Conservation (phyloP, 2,329 filamentous ascomycete genomes). For the Ceratocystis lukuohia region DNA sequence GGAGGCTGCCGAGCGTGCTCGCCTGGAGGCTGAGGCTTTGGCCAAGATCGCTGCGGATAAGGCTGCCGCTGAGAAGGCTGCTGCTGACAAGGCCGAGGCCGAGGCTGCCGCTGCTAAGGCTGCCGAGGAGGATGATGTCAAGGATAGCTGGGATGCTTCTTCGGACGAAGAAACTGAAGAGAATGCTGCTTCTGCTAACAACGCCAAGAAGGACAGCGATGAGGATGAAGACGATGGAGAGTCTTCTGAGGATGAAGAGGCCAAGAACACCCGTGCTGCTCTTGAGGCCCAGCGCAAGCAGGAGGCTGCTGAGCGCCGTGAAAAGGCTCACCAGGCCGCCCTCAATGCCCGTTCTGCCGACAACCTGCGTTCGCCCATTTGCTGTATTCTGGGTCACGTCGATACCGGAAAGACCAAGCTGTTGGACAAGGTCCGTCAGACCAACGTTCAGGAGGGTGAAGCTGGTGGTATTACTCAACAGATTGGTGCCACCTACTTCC, state of each 20-base stretch:
- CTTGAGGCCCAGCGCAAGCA: conserved; percentile 69
- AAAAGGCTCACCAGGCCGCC: conserved; percentile 82
- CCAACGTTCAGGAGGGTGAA: conserved; percentile 97
- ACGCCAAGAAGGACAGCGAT: conserved; percentile 28
- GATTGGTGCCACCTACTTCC: conserved; percentile 99
- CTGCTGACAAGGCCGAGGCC: conserved; percentile 41
- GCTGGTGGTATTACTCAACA: conserved; percentile 99
- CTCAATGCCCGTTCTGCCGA: conserved; percentile 84
- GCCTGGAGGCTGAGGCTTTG: conserved; percentile 52
- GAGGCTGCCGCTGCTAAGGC: conserved; percentile 41
- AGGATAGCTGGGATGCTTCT: conserved; percentile 91
- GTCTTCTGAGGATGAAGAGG: conserved; percentile 57
- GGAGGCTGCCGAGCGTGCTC: conserved; percentile 62
- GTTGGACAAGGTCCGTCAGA: conserved; percentile 94
- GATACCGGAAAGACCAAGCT: conserved; percentile 99
- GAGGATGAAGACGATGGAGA: conserved; percentile 44
- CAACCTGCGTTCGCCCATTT: conserved; percentile 91
- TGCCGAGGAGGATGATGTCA: conserved; percentile 65
- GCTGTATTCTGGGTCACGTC: conserved; percentile 99
- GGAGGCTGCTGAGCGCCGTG: conserved; percentile 75
- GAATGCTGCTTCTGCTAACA: conserved; percentile 30
- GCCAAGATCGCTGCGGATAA: conserved; percentile 50
- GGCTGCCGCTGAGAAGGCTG: conserved; percentile 43
- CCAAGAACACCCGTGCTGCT: conserved; percentile 55
- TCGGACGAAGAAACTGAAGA: conserved; percentile 52